Percentiles rank a stretch among this genome's conserved stretches.
These are phyloP conservation scores for Flaveria bidentis DNA, from an alignment of 129 eudicot genomes.

Conservation along the genomic window DNA sequence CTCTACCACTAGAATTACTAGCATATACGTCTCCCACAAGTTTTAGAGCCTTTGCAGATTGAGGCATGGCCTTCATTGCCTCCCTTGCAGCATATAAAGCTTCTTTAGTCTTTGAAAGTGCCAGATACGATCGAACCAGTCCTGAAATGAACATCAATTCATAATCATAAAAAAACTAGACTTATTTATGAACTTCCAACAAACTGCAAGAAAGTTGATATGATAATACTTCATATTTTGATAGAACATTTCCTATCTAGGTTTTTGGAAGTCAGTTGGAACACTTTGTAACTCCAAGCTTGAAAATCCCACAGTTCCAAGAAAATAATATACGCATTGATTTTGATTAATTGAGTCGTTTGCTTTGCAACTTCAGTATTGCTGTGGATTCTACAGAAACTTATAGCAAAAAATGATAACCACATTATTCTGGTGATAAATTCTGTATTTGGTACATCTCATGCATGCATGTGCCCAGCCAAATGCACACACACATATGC, in stretches of 20 bases:
- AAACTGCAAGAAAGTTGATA: conserved; percentile 8
- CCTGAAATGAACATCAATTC: conserved; percentile 46
- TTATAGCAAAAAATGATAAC: background rate
- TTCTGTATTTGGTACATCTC: background rate
- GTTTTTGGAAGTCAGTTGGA: conserved; percentile 7
- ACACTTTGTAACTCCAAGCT: background rate
- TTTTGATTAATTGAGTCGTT: background rate
- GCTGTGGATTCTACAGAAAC: background rate
- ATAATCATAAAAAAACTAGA: conserved; percentile 14
- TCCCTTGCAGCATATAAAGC: conserved; percentile 90
- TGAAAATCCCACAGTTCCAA: background rate
- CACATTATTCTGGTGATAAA: background rate
- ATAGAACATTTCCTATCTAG: background rate
- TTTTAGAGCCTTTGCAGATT: conserved; percentile 91
- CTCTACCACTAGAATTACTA: conserved; percentile 81
- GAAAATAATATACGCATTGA: background rate
- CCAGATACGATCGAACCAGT: conserved; percentile 79
- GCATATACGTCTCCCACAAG: conserved; percentile 98
- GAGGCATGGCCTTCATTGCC: conserved; percentile 99
- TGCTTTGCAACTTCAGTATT: background rate
- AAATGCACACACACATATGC: no score
- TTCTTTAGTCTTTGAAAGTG: conserved; percentile 85
- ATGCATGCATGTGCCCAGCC: no score
- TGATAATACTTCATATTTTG: background rate
- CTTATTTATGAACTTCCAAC: conserved; percentile 7